Percentiles rank a stretch among this genome's conserved stretches.
These are phyloP conservation scores for Sequoiadendron giganteum DNA, from an alignment of 75 land plant species.

Conservation along the genomic window DNA sequence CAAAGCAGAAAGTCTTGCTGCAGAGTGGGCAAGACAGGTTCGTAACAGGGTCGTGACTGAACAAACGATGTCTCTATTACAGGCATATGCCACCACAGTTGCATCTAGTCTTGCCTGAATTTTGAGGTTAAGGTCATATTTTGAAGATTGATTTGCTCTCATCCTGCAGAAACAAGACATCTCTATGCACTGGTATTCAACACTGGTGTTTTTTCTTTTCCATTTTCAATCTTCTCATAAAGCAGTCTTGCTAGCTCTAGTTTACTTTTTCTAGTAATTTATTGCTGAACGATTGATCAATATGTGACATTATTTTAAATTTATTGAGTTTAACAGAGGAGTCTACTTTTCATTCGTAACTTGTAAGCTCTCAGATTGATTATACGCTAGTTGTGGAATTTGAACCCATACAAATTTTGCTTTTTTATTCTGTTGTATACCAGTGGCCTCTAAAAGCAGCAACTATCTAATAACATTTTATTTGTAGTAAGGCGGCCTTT, in stretches of 20 bases:
- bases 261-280: neutral
- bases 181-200: neutral
- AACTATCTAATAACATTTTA: neutral
- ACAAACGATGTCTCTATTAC: slow-evolving; percentile 66
- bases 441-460: neutral
- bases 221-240: neutral
- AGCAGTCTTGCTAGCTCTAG: neutral
- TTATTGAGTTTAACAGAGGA: neutral
- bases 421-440: neutral
- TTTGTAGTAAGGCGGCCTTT: neutral
- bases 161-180: neutral
- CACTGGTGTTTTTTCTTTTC: neutral
- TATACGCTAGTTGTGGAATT: neutral
- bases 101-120: slow-evolving; percentile 41
- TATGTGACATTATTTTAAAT: neutral
- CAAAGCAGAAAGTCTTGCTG: slow-evolving; percentile 53
- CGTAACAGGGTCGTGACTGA: slow-evolving; percentile 72
- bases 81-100: slow-evolving; percentile 75
- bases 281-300: neutral
- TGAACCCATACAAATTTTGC: neutral
- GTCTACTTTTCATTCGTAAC: neutral
- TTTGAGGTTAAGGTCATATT: neutral
- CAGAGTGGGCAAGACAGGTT: slow-evolving; percentile 68
- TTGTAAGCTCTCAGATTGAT: neutral
- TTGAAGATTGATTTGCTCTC: neutral